phyloP scores from a whole-genome alignment of 345 rosid genomes.

The Limnanthes douglasii region DNA sequence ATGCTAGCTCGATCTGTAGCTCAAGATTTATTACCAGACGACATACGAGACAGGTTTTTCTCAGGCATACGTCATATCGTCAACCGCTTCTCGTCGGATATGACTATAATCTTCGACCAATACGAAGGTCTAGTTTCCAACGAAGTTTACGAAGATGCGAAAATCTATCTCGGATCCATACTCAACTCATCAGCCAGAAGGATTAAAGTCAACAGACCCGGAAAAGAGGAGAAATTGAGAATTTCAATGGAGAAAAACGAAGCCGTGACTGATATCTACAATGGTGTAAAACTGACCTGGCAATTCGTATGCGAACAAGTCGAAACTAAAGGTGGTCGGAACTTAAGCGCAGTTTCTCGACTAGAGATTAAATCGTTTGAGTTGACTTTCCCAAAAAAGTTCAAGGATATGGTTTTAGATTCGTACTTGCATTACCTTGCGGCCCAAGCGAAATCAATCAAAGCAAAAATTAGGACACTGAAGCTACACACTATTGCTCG shows the following conservation, averaged over 20 bases:
- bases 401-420: constrained; percentile 28
- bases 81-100: constrained; percentile 22
- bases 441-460: constrained; percentile 20
- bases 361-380: constrained; percentile 29
- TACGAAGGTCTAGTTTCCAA: constrained; percentile 26
- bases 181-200: constrained; percentile 19
- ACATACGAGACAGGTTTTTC: constrained; percentile 16
- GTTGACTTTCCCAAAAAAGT: constrained; percentile 38
- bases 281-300: constrained; percentile 39
- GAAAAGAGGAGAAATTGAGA: constrained; percentile 31
- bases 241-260: constrained; percentile 38
- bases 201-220: constrained; percentile 35
- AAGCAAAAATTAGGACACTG: constrained; percentile 30
- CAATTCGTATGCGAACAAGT: constrained; percentile 24
- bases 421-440: constrained; percentile 38
- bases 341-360: constrained; percentile 11
- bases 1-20: constrained; percentile 34
- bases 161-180: constrained; percentile 23
- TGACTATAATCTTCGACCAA: constrained; percentile 36
- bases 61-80: constrained; percentile 16
- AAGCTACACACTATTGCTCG: constrained; percentile 34
- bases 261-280: constrained; percentile 29
- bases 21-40: constrained; percentile 25
- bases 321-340: constrained; percentile 16
- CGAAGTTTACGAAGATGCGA: constrained; percentile 30